phyloP scores from a whole-genome alignment of 495 filamentous ascomycete genomes.

The Neurospora africana region DNA sequence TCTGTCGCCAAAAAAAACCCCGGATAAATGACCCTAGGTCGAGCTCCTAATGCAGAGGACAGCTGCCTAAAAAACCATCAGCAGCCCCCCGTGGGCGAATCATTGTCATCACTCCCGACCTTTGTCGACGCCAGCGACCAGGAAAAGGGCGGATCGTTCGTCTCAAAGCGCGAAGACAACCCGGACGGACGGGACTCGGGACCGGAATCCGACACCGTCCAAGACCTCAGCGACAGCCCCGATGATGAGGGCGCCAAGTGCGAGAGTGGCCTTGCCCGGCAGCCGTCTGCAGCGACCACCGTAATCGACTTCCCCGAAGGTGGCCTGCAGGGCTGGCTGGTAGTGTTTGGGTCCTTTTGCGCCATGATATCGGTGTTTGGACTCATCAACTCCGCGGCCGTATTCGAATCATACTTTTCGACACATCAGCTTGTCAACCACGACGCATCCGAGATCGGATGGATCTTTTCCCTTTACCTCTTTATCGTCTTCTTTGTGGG shows the following conservation, averaged over 20 bases:
- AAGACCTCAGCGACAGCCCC: not conserved
- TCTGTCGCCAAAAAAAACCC: not conserved
- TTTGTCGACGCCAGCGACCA: constrained; percentile 3
- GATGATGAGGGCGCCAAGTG: not conserved
- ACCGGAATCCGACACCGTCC: not conserved
- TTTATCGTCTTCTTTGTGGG: constrained; percentile 56
- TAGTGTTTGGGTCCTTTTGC: constrained; percentile 49
- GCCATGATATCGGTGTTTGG: constrained; percentile 56
- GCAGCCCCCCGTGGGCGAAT: constrained; percentile 6
- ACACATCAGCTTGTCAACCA: constrained; percentile 47
- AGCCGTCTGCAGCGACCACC: constrained; percentile 11
- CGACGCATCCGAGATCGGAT: constrained; percentile 47
- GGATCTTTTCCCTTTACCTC: constrained; percentile 53
- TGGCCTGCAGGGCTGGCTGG: constrained; percentile 49
- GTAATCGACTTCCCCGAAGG: constrained; percentile 46
- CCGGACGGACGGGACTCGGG: not conserved
- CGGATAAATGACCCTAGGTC: constrained; percentile 16
- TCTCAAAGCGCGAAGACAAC: not conserved
- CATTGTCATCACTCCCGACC: not conserved
- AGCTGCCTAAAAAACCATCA: constrained; percentile 33
- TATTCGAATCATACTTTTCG: constrained; percentile 53
- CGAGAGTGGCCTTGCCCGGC: not conserved
- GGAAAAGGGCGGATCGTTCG: not conserved
- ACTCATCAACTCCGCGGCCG: constrained; percentile 51
- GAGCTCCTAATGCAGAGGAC: constrained; percentile 27